Evolutionary conservation across 1,284 basidiomycete species (phyloP).

Genomic region (Ceraceosorus guamensis): DNA sequence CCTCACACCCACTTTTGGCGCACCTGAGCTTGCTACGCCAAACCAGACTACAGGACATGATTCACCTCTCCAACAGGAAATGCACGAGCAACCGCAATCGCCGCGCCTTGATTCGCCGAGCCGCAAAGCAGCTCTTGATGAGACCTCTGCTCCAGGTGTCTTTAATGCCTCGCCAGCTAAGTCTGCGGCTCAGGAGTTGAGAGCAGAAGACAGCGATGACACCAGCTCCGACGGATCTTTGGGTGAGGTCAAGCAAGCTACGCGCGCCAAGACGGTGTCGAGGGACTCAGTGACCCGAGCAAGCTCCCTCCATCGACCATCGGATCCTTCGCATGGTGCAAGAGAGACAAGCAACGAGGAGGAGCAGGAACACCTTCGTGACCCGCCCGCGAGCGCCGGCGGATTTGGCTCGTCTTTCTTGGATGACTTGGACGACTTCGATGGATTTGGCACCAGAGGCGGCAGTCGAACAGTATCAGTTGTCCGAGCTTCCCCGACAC

Average conservation of each 20-base stretch:
- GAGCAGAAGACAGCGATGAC: neutral
- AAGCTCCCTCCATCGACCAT: neutral
- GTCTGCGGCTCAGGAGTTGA: too few relatives aligned
- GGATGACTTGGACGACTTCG: slow-evolving; percentile 13
- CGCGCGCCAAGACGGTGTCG: slow-evolving; percentile 1
- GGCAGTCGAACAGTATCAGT: too few relatives aligned
- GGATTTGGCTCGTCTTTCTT: slow-evolving; percentile 12
- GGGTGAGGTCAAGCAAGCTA: neutral
- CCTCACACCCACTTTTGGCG: too few relatives aligned
- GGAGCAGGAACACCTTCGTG: neutral
- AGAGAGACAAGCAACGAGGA: neutral
- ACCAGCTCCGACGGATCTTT: neutral
- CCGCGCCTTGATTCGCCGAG: too few relatives aligned
- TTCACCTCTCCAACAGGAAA: too few relatives aligned
- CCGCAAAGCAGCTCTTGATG: too few relatives aligned
- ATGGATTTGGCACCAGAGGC: slow-evolving; percentile 11
- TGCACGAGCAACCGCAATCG: too few relatives aligned
- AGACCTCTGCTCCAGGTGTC: too few relatives aligned
- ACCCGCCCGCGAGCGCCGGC: neutral
- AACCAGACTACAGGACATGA: too few relatives aligned
- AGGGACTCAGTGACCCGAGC: neutral
- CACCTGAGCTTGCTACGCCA: too few relatives aligned
- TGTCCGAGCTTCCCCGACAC: too few relatives aligned
- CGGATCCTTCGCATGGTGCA: slow-evolving; percentile 4
- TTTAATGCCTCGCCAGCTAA: too few relatives aligned